phyloP scores from a whole-genome alignment of 768 basidiomycete genomes.

The Pisolithus sp. region DNA sequence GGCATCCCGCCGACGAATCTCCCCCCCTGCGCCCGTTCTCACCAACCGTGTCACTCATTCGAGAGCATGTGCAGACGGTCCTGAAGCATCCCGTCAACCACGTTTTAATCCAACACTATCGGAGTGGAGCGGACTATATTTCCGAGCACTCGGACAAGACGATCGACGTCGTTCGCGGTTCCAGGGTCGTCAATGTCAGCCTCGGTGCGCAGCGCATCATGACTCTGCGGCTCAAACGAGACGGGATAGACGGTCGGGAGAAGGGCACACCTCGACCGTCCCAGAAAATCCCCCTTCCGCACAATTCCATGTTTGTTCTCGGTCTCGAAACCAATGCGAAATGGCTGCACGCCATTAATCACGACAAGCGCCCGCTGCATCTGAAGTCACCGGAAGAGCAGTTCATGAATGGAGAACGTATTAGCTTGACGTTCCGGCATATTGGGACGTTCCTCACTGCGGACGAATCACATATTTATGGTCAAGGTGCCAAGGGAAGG shows the following conservation, averaged over 20 bases:
- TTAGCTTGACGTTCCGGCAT: conserved; percentile 73
- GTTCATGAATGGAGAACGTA: conserved; percentile 53
- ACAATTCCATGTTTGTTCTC: conserved; percentile 81
- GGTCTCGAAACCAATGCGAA: conserved; percentile 64
- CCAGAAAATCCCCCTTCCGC: conserved; percentile 67
- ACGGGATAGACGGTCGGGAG: conserved; percentile 22
- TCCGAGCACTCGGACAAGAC: conserved; percentile 88
- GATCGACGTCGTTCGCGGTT: conserved; percentile 68
- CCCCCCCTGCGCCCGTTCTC: conserved; percentile 64
- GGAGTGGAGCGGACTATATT: conserved; percentile 73
- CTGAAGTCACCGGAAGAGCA: conserved; percentile 53
- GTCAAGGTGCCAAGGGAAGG: conserved; percentile 69
- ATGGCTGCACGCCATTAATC: conserved; percentile 74
- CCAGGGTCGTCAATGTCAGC: conserved; percentile 75
- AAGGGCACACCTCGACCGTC: conserved; percentile 30
- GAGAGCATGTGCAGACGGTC: conserved; percentile 51
- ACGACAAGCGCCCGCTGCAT: conserved; percentile 58
- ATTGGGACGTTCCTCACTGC: conserved; percentile 69
- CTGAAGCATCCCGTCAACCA: conserved; percentile 71
- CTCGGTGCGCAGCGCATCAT: conserved; percentile 73
- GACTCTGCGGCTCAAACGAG: conserved; percentile 65
- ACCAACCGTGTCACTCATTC: conserved; percentile 60
- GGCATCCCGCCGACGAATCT: conserved; percentile 76
- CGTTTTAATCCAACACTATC: conserved; percentile 77
- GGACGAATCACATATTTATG: conserved; percentile 52